A percentile compares a stretch with the other conserved stretches of the same genome.
Evolutionary conservation across 306 rosid genomes (phyloP).

Genomic region (Malus domestica): ASM211411v1 NC_041804.1:38793001-38793500

Average conservation of each 20-base stretch:
- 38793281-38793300: constrained; percentile 70
- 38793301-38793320: constrained; percentile 68
- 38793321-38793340: constrained; percentile 55
- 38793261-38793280: constrained; percentile 71
- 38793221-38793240: constrained; percentile 74
- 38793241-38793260: constrained; percentile 75
- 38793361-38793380: constrained; percentile 47
- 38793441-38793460: constrained; percentile 91
- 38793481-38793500: constrained; percentile 89
- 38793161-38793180: constrained; percentile 80
- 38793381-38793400: constrained; percentile 84
- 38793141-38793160: constrained; percentile 53
- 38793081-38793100: constrained; percentile 97
- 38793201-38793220: constrained; percentile 77
- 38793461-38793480: constrained; percentile 93
- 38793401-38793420: constrained; percentile 96
- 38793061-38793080: constrained; percentile 98
- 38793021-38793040: constrained; percentile 97
- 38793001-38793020: constrained; percentile 96
- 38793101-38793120: constrained; percentile 87
- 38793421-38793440: constrained; percentile 94
- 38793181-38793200: constrained; percentile 90
- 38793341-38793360: constrained; percentile 64
- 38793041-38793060: constrained; percentile 97
- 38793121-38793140: constrained; percentile 56